These are phyloP conservation scores for Venturia oleaginea DNA, from an alignment of 2,329 filamentous ascomycete species.

Conservation along the genomic window DNA sequence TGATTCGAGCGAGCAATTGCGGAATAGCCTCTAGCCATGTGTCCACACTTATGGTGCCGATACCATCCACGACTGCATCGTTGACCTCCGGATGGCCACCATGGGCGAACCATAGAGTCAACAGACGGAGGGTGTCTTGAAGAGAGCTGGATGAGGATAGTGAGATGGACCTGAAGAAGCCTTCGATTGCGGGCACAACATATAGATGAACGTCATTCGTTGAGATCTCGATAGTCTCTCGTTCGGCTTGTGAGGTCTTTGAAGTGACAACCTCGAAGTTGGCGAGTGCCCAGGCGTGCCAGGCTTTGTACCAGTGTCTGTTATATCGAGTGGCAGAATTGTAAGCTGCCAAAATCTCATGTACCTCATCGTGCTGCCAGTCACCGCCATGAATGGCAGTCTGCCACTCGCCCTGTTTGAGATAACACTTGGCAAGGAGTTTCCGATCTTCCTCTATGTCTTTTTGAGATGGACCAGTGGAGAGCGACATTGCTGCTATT, in stretches of 20 bases:
- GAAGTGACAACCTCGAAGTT: constrained; percentile 97
- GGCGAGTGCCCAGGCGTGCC: constrained; percentile 96
- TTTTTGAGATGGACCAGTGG: constrained; percentile 10
- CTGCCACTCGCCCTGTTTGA: constrained; percentile 95
- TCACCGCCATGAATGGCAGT: constrained; percentile 75
- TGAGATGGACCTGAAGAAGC: constrained; percentile 96
- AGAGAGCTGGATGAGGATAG: constrained; percentile 85
- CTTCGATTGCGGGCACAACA: constrained; percentile 87
- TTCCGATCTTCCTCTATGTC: constrained; percentile 48
- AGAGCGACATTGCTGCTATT: constrained; percentile 34
- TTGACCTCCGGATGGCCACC: constrained; percentile 85
- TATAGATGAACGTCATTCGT: constrained; percentile 69
- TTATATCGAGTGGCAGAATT: constrained; percentile 89
- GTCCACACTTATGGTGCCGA: constrained; percentile 85
- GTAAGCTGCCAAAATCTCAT: constrained; percentile 86
- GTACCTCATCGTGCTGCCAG: constrained; percentile 79
- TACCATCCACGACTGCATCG: constrained; percentile 77
- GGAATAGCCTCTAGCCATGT: constrained; percentile 98
- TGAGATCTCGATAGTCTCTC: constrained; percentile 49
- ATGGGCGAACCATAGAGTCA: constrained; percentile 95
- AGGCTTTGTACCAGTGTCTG: constrained; percentile 94
- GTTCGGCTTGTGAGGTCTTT: constrained; percentile 57
- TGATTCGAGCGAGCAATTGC: constrained; percentile 94
- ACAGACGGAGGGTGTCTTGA: constrained; percentile 83
- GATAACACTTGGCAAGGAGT: constrained; percentile 87